Evolutionary conservation across 441 rosid genomes (phyloP), one percentile per base, ranked within the genome.

Genomic region (Manihot esculenta): DNA sequence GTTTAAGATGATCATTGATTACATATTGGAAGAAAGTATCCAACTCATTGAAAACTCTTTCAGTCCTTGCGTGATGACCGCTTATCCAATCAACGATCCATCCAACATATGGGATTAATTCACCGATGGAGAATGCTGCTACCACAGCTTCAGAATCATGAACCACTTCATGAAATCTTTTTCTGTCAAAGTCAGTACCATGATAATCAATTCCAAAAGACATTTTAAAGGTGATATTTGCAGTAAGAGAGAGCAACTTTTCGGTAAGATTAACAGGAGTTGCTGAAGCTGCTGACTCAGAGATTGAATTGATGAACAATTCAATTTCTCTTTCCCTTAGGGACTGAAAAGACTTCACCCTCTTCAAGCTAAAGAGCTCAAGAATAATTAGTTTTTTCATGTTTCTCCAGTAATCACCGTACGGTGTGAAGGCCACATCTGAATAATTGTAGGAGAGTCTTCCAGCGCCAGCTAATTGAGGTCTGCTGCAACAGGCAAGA

Each of bases 321-420:
- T 66, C 70, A 14, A 76, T 74, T 78, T 88, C 91, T 57, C 77
- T 82, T 69, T 83, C 86, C 64, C 88, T 79, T 2, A 79, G 67
- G 56, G 33, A 75, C 50, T 69, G 72, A 75, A 86, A 88, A 0
- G 88, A 78, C 27, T 74, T 76, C 2, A 69, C 80, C 50, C 77
- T 82, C 55, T 83, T 86, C 61, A 65, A 15, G 74, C 85, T 85
- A 41, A 88, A 85, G 51, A 90, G 74, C 81, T 89, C 87, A 1
- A 77, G 7, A n/a, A 82, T 77, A 14, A 75, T 64, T 0, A 84
- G 48, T 68, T 88, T 85, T 20, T 85, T 75, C 72, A 84, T 49
- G 6, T 85, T 76, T 58, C 91, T 85, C 91, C 91, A 86, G 20
- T 72, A 68, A 47, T 79, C 67, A 0, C 78, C 72, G 10, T 85